Evolutionary conservation across 768 basidiomycete genomes (phyloP), one percentile per base, ranked within the genome.

Genomic region (Fistulinella prunicolor): DNA sequence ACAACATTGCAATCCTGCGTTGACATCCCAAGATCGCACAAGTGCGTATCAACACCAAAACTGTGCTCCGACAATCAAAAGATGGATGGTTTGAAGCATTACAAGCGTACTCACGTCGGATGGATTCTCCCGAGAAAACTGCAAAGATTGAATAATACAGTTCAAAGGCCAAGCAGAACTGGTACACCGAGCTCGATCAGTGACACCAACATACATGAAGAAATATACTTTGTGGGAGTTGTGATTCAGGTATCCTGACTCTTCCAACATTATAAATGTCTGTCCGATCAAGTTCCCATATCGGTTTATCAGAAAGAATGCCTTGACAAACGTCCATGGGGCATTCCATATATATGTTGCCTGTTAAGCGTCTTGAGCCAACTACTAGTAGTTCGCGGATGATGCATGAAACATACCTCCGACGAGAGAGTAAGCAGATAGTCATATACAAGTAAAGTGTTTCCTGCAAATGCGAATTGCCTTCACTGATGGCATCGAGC

Each of bases 401-500:
- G 20, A 2, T n/a, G 19, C 8, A 9, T n/a, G n/a, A 40, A 14
- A 55, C 57, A 14, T 28, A 63, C 64, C 51, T 67, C 66, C 42
- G 58, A 49, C 16, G 46, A 22, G 32, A 65, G 4, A 19, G 66
- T 67, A 2, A 65, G 39, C 37, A 67, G 16, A 45, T 63, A 56
- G 24, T 65, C 64, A 17, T 64, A 64, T 9, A 55, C 29, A 8
- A 65, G 61, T 3, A 65, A 34, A 21, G 61, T 41, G 20, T 43
- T 34, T 17, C 63, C 65, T 37, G 54, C 44, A 38, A 59, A 29
- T 19, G 52, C 41, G 24, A 36, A 36, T 3, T 26, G 1, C 38
- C 62, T 63, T 22, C 4, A 22, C 9, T 0, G 7, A 28, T 2
- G 21, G n/a, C n/a, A n/a, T n/a, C n/a, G n/a, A n/a, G 53, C n/a